Evolutionary conservation across 495 filamentous ascomycete species (phyloP).

Genomic region (Penicillium herquei): DNA sequence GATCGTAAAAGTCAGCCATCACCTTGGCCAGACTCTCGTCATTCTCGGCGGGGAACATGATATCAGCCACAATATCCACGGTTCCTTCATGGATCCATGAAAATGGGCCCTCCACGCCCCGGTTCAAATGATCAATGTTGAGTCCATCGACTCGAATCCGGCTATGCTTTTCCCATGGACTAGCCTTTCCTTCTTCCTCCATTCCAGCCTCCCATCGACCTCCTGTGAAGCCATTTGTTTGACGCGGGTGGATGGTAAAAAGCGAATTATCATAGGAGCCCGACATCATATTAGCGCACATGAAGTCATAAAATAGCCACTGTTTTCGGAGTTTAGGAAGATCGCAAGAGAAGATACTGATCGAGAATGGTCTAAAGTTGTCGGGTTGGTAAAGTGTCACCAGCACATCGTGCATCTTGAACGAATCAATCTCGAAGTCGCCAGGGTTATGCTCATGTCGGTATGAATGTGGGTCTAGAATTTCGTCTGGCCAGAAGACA

Average conservation of each 20-base stretch:
- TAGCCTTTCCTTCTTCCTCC: slow-evolving; percentile 49
- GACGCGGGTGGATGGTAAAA: slow-evolving; percentile 94
- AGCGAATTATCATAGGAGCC: slow-evolving; percentile 93
- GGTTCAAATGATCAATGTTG: slow-evolving; percentile 93
- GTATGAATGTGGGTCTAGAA: slow-evolving; percentile 80
- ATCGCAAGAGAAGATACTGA: slow-evolving; percentile 94
- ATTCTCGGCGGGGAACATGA: slow-evolving; percentile 84
- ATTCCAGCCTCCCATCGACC: slow-evolving; percentile 50
- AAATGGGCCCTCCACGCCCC: slow-evolving; percentile 90
- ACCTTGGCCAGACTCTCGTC: slow-evolving; percentile 88
- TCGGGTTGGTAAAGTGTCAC: slow-evolving; percentile 89
- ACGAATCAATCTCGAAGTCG: slow-evolving; percentile 94
- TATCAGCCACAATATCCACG: slow-evolving; percentile 93
- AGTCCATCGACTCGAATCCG: slow-evolving; percentile 88
- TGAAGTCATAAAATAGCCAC: slow-evolving; percentile 96
- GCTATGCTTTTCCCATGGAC: slow-evolving; percentile 88
- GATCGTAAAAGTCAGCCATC: slow-evolving; percentile 90
- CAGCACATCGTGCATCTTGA: slow-evolving; percentile 91
- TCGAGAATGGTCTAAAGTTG: slow-evolving; percentile 86
- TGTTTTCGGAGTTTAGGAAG: slow-evolving; percentile 90
- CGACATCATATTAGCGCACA: slow-evolving; percentile 93
- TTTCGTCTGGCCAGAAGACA: slow-evolving; percentile 66
- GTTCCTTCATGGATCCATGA: slow-evolving; percentile 96
- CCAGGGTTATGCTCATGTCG: slow-evolving; percentile 85
- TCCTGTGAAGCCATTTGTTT: slow-evolving; percentile 71